These are phyloP conservation scores for Quercus tomentella DNA, from an alignment of 331 rosid species.

Conservation along the genomic window DNA sequence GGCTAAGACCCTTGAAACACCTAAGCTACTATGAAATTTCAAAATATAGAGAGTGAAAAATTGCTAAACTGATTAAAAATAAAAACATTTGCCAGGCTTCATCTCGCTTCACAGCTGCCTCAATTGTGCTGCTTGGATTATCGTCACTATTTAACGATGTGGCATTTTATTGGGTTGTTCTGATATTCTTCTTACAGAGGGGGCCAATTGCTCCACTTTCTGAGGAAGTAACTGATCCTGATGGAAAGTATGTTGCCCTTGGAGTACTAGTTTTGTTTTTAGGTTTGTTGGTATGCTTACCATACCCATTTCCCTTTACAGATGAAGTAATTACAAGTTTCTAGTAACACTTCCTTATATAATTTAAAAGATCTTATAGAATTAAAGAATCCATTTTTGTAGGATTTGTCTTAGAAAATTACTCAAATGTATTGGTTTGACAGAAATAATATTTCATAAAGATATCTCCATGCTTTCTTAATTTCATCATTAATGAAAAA, in stretches of 20 bases:
- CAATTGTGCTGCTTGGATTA: slow-evolving; percentile 77
- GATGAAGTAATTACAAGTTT: slow-evolving; percentile 53
- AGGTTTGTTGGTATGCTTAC: slow-evolving; percentile 93
- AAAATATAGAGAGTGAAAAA: background rate
- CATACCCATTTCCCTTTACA: slow-evolving; percentile 88
- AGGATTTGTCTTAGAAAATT: background rate
- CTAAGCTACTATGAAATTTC: background rate
- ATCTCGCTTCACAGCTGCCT: slow-evolving; percentile 64
- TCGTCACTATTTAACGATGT: slow-evolving; percentile 79
- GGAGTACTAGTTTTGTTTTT: slow-evolving; percentile 76
- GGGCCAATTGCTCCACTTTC: slow-evolving; percentile 97
- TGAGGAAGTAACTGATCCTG: slow-evolving; percentile 89
- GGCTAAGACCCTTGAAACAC: background rate
- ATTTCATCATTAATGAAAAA: too few relatives aligned
- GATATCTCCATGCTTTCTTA: background rate
- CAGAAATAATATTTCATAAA: background rate
- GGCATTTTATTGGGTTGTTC: slow-evolving; percentile 97
- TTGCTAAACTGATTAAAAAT: background rate
- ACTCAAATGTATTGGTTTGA: background rate
- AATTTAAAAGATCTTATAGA: background rate
- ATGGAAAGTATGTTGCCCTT: slow-evolving; percentile 65
- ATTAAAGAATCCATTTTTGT: background rate
- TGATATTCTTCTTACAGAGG: slow-evolving; percentile 89
- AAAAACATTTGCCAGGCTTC: slow-evolving; percentile 61
- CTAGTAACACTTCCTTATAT: slow-evolving; percentile 16